Conservation (phyloP, 78 protist genomes). For the Cavenderia fasciculata region DNA sequence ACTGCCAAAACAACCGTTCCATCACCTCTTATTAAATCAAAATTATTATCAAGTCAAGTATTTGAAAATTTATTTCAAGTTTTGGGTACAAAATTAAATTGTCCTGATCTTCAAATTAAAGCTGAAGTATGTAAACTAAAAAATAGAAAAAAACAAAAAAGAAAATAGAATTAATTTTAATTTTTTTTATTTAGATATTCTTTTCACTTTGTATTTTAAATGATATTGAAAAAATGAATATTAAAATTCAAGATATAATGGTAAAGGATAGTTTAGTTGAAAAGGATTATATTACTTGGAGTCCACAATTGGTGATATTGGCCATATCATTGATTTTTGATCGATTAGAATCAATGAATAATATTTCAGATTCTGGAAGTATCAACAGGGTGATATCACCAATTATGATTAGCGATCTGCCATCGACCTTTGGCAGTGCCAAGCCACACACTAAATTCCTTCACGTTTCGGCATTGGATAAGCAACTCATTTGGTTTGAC, state of each 20-base stretch:
- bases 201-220: slow-evolving; percentile 67
- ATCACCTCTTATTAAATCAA: neutral
- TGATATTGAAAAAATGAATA: slow-evolving; percentile 37
- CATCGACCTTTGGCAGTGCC: neutral
- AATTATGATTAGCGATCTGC: no score
- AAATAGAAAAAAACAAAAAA: neutral
- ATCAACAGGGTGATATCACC: no score
- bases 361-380: no score
- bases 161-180: neutral
- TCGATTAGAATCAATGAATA: no score
- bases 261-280: neutral
- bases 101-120: slow-evolving; percentile 21
- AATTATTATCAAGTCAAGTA: neutral
- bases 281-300: neutral
- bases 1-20: no score
- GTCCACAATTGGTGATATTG: slow-evolving; percentile 45
- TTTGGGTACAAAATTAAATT: slow-evolving; percentile 15
- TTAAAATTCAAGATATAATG: slow-evolving; percentile 16
- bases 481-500: slow-evolving; percentile 27
- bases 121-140: slow-evolving; percentile 29
- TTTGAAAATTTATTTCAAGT: slow-evolving; percentile 53
- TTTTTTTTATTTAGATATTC: slow-evolving; percentile 14
- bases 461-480: neutral
- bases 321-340: slow-evolving; percentile 38
- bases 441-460: slow-evolving; percentile 34